These are phyloP conservation scores for Microbotryomycetes sp. DNA, from an alignment of 1,284 basidiomycete genomes.

Conservation along the genomic window DNA sequence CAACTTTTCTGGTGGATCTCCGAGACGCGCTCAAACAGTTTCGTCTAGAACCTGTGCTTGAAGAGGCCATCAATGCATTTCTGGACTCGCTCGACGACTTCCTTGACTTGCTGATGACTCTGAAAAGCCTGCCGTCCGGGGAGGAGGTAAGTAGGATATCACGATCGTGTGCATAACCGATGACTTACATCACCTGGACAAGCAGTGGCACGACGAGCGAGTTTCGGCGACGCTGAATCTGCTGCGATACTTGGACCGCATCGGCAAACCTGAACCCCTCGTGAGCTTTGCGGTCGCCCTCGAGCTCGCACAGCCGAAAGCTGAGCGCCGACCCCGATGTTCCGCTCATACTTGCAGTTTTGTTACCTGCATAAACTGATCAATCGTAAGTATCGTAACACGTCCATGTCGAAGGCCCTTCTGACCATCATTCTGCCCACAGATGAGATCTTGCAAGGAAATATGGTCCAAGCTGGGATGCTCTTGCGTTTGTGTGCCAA, in stretches of 20 bases:
- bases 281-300: neutral
- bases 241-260: slow-evolving; percentile 68
- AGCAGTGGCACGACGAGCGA: slow-evolving; percentile 74
- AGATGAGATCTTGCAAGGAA: too few relatives aligned
- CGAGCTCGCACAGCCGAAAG: neutral
- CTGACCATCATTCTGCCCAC: too few relatives aligned
- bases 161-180: too few relatives aligned
- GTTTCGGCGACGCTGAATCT: slow-evolving; percentile 84
- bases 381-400: slow-evolving; percentile 15
- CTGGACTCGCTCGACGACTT: slow-evolving; percentile 86
- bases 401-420: too few relatives aligned
- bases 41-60: slow-evolving; percentile 80
- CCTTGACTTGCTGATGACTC: slow-evolving; percentile 82
- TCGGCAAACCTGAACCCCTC: slow-evolving; percentile 1
- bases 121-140: slow-evolving; percentile 88
- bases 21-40: too few relatives aligned
- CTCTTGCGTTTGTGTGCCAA: neutral
- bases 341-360: neutral
- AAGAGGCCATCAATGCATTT: slow-evolving; percentile 64
- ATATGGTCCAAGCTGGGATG: neutral
- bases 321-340: neutral
- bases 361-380: neutral
- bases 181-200: too few relatives aligned
- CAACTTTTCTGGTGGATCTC: slow-evolving; percentile 88
- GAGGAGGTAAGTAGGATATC: slow-evolving; percentile 50